Conservation (phyloP, 2,329 filamentous ascomycete genomes). For the Exserohilum turcica region DNA sequence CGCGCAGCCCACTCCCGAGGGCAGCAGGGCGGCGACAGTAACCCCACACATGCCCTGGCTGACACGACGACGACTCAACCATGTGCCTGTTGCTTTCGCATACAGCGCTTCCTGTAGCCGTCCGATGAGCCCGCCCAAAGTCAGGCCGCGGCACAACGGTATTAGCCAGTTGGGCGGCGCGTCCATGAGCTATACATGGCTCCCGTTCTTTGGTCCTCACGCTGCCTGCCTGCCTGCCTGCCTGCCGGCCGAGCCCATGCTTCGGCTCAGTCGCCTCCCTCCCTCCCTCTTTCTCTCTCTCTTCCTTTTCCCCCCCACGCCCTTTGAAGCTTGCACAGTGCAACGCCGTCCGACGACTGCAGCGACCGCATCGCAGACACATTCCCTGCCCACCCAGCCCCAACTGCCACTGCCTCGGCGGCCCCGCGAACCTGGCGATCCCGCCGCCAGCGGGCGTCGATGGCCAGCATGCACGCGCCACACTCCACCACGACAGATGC, state of each 20-base stretch:
- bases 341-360: slow-evolving; percentile 19
- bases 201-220: slow-evolving; percentile 9
- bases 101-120: slow-evolving; percentile 12
- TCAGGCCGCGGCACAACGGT: slow-evolving; percentile 1
- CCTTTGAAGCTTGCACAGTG: slow-evolving; percentile 18
- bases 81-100: slow-evolving; percentile 15
- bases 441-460: slow-evolving; percentile 26
- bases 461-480: slow-evolving; percentile 34
- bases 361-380: slow-evolving; percentile 7
- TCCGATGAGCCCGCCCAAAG: neutral
- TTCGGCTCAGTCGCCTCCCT: slow-evolving; percentile 14
- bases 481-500: slow-evolving; percentile 20
- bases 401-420: slow-evolving; percentile 17
- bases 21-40: slow-evolving; percentile 5
- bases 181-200: slow-evolving; percentile 9
- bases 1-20: slow-evolving; percentile 18
- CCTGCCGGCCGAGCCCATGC: slow-evolving; percentile 19
- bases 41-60: slow-evolving; percentile 16
- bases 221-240: slow-evolving; percentile 14
- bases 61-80: neutral
- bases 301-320: slow-evolving; percentile 10
- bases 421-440: slow-evolving; percentile 18
- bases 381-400: neutral
- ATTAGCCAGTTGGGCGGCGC: slow-evolving; percentile 5
- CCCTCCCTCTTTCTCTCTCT: slow-evolving; percentile 9